Base-by-base conservation (phyloP, 1,284 basidiomycete species). In the Abortiporus biennis region DNA sequence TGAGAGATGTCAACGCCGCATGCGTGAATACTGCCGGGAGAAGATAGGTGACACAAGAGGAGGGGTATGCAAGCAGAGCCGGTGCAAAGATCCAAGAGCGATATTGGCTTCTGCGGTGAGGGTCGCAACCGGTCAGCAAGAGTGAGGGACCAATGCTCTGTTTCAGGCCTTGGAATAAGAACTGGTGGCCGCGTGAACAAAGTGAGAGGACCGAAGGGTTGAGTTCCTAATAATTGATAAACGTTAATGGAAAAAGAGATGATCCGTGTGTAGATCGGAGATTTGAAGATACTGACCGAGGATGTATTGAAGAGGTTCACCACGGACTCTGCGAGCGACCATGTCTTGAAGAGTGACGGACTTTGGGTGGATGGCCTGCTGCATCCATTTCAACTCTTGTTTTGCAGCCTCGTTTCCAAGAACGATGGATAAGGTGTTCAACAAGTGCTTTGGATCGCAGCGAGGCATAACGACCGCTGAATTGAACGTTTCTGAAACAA, bases 151-250 rank as follows among this genome's bases (percentile, higher is more conserved):
- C 85, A 87, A 58, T 91, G 65, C 53, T 95, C 92, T 1, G 93
- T 97, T 62, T 97, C 92, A 32, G 92, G 86, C 5, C 92, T 83
- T 2, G 93, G 92, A 35, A 96, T 96, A 46, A 96, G 78, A 4
- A 83, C 79, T 1, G 93, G 93, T 2, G 83, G 66, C 19, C 85
- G 78, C 3, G 74, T 69, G 40, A 78, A 65, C 49, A 95, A 71
- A 47, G 76, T 72, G 36, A 95, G 74, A 2, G 83, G 78, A 3
- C 91, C 90, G 64, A 97, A 96, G 1, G 92, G 92, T 53, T 92
- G 87, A 30, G 78, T 79, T 13, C 92, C 92, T 93, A 55, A 32
- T 31, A 36, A 41, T 36, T 33, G 41, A 40, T n/a, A 32, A 31
- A 30, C 35, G 23, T 38, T 12, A 15, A 15, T 13, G 22, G n/a